These are phyloP conservation scores for Orbilia ellipsospora DNA, from an alignment of 2,329 filamentous ascomycete genomes.

Conservation along the genomic window DNA sequence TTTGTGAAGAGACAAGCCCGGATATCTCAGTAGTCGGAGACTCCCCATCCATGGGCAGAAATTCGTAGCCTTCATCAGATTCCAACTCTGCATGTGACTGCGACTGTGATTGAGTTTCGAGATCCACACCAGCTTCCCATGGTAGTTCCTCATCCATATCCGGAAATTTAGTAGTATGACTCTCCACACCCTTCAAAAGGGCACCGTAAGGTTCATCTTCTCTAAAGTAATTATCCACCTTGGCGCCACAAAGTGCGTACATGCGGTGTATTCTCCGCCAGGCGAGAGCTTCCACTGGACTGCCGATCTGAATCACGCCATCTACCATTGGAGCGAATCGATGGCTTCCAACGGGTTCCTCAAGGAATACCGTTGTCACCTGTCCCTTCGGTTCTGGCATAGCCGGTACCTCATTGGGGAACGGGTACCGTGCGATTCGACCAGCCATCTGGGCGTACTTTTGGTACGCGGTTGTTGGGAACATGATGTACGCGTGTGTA, in stretches of 20 bases:
- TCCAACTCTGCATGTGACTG: not conserved
- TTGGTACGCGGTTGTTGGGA: conserved; percentile 47
- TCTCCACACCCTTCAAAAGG: conserved; percentile 30
- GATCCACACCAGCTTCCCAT: conserved; percentile 44
- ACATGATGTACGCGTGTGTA: conserved; percentile 50
- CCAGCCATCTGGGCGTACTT: conserved; percentile 49
- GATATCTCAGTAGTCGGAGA: not conserved
- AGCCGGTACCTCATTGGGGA: conserved; percentile 7
- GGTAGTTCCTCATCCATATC: conserved; percentile 41
- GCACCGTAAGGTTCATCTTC: conserved; percentile 30
- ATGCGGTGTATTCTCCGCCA: conserved; percentile 52
- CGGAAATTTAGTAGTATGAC: conserved; percentile 25
- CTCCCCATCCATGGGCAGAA: conserved; percentile 9
- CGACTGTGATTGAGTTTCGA: not conserved
- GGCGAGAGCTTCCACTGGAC: conserved; percentile 48
- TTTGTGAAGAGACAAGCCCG: not conserved
- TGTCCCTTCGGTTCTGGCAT: conserved; percentile 41
- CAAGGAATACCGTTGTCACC: conserved; percentile 43
- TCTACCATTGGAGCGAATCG: conserved; percentile 41
- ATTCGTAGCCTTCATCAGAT: conserved; percentile 20
- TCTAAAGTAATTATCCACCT: conserved; percentile 39
- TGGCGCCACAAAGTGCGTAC: conserved; percentile 48
- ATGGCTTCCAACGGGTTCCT: conserved; percentile 27
- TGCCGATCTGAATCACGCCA: conserved; percentile 50
- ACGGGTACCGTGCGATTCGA: conserved; percentile 45